These are phyloP conservation scores for Candida germanica DNA, from an alignment of 805 yeast genomes.

Conservation along the genomic window DNA sequence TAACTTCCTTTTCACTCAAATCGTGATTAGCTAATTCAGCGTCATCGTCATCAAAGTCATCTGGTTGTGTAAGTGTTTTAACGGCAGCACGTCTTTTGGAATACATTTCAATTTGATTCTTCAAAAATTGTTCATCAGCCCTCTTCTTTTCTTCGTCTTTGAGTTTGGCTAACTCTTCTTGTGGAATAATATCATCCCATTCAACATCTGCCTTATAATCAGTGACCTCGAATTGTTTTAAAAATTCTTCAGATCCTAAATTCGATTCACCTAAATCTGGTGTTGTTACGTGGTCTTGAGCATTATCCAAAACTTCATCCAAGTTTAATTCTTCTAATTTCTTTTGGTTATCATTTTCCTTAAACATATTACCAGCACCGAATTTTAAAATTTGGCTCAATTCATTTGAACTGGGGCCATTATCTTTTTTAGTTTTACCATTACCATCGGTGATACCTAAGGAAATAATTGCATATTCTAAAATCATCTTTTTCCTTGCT, in stretches of 20 bases:
- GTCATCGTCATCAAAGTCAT: slow-evolving; percentile 33
- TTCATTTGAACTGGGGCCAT: slow-evolving; percentile 81
- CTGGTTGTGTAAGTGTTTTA: slow-evolving; percentile 45
- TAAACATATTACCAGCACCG: slow-evolving; percentile 98
- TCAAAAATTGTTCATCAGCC: slow-evolving; percentile 79
- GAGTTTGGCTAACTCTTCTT: slow-evolving; percentile 81
- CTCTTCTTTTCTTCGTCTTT: slow-evolving; percentile 89
- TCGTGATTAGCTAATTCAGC: slow-evolving; percentile 44
- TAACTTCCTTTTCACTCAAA: slow-evolving; percentile 79
- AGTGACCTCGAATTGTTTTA: slow-evolving; percentile 96
- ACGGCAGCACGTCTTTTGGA: slow-evolving; percentile 77
- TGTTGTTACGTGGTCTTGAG: slow-evolving; percentile 94
- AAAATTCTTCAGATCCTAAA: slow-evolving; percentile 95
- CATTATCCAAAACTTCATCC: slow-evolving; percentile 94
- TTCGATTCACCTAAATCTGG: slow-evolving; percentile 98
- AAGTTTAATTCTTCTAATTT: slow-evolving; percentile 91
- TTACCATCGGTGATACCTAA: slow-evolving; percentile 86
- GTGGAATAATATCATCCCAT: slow-evolving; percentile 99
- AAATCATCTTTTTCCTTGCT: slow-evolving; percentile 96
- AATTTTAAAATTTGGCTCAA: slow-evolving; percentile 90
- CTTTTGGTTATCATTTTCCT: slow-evolving; percentile 91
- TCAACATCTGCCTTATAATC: slow-evolving; percentile 97
- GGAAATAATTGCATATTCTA: slow-evolving; percentile 96
- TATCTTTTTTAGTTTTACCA: slow-evolving; percentile 41
- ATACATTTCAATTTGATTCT: slow-evolving; percentile 86